These are phyloP conservation scores for Aureobasidium sp. DNA, from an alignment of 2,329 filamentous ascomycete genomes.

Conservation along the genomic window DNA sequence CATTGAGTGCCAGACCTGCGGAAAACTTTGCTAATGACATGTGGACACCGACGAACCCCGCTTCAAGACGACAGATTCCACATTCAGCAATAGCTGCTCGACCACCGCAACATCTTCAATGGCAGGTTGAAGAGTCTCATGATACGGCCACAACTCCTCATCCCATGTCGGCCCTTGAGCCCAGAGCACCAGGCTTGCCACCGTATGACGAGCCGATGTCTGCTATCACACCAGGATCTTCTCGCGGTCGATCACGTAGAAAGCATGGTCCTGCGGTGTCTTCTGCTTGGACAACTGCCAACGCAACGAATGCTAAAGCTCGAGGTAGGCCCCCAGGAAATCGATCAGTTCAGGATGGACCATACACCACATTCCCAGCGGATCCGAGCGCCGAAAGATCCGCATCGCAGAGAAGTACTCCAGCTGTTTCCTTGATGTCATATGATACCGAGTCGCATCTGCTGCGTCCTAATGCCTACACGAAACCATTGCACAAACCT, in stretches of 20 bases:
- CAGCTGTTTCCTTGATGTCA: conserved; percentile 3
- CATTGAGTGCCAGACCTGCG: conserved; percentile 43
- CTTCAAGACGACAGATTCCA: conserved; percentile 28
- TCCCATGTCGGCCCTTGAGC: conserved; percentile 70
- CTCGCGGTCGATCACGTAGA: conserved; percentile 45
- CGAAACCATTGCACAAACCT: conserved; percentile 17
- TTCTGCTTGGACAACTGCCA: conserved; percentile 72
- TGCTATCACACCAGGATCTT: conserved; percentile 56
- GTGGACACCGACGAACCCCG: conserved; percentile 36
- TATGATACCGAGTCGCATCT: conserved; percentile 16
- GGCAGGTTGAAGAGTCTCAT: conserved; percentile 20
- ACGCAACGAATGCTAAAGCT: conserved; percentile 55
- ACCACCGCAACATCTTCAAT: conserved; percentile 28
- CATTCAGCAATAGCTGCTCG: conserved; percentile 36
- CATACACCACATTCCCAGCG: conserved; percentile 61
- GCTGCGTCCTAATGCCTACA: conserved; percentile 25
- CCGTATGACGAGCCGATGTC: conserved; percentile 58
- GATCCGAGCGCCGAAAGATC: conserved; percentile 35
- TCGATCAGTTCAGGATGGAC: conserved; percentile 54
- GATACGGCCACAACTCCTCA: conserved; percentile 44
- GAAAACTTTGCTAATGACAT: conserved; percentile 45
- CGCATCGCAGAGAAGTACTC: background rate
- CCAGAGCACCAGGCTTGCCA: conserved; percentile 40
- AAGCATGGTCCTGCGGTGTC: conserved; percentile 81
- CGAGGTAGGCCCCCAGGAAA: conserved; percentile 73